phyloP scores from a whole-genome alignment of 169 alveolate genomes.

The Cyclospora cayetanensis region DNA sequence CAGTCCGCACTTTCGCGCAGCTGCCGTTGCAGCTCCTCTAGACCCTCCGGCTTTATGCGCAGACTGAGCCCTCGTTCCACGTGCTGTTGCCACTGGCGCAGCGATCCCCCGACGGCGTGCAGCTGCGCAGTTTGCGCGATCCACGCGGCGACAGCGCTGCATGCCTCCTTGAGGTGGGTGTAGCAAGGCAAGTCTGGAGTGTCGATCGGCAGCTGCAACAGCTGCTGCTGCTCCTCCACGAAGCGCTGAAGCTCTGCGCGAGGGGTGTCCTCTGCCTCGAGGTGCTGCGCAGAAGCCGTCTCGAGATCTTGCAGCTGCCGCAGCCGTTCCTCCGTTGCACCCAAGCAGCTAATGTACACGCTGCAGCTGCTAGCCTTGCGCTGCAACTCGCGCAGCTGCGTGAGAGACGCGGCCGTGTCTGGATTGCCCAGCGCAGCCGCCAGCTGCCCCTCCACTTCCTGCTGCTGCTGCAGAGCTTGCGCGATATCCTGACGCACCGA shows the following conservation, averaged over 20 bases:
- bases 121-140: constrained; percentile 45
- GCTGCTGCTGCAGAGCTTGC: constrained; percentile 69
- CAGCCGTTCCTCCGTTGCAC: constrained; percentile 55
- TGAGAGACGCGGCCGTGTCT: constrained; percentile 57
- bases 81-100: constrained; percentile 73
- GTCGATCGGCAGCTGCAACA: constrained; percentile 67
- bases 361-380: constrained; percentile 61
- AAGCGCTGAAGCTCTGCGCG: constrained; percentile 63
- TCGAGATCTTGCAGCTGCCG: constrained; percentile 65
- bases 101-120: constrained; percentile 51
- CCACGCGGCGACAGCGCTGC: constrained; percentile 60
- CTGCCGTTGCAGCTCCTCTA: constrained; percentile 69
- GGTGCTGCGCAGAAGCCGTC: constrained; percentile 56
- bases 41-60: constrained; percentile 46
- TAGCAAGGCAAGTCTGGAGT: constrained; percentile 70
- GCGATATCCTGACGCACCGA: constrained; percentile 64
- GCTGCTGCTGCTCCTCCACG: constrained; percentile 66
- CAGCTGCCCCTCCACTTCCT: constrained; percentile 61
- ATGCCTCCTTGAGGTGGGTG: constrained; percentile 67
- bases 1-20: constrained; percentile 70
- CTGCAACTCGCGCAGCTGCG: constrained; percentile 67
- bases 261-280: constrained; percentile 50
- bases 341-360: constrained; percentile 61
- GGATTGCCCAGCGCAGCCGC: constrained; percentile 59
- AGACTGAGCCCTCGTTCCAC: constrained; percentile 60